Evolutionary conservation across 1,284 basidiomycete species (phyloP).

Genomic region (Coniferiporia weirii): DNA sequence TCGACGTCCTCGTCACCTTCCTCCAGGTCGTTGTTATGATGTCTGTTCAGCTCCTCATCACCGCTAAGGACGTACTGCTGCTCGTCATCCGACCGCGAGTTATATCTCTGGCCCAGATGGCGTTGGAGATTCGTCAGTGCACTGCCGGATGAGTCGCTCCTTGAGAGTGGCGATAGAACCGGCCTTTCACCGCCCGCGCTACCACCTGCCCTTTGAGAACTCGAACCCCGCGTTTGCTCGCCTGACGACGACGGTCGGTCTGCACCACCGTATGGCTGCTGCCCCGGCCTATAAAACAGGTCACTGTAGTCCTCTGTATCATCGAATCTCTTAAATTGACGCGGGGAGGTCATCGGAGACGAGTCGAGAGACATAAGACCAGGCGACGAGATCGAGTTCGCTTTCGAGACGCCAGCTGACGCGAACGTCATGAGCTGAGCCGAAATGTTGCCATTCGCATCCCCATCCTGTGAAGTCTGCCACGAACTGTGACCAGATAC

Average conservation of each 20-base stretch:
- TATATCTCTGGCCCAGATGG: constrained; percentile 51
- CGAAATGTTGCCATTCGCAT: neutral
- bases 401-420: neutral
- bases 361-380: constrained; percentile 13
- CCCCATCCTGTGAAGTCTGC: constrained; percentile 7
- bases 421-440: neutral
- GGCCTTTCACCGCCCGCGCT: constrained; percentile 16
- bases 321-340: constrained; percentile 16
- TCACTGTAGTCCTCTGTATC: constrained; percentile 18
- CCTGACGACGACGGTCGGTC: constrained; percentile 4
- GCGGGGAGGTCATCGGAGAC: constrained; percentile 18
- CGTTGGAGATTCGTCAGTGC: constrained; percentile 58
- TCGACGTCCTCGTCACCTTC: constrained; percentile 19
- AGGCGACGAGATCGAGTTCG: constrained; percentile 5
- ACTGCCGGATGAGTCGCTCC: constrained; percentile 33
- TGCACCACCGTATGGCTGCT: neutral
- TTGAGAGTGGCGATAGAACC: constrained; percentile 1
- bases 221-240: neutral
- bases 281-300: constrained; percentile 18
- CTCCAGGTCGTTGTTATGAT: constrained; percentile 23
- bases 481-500: constrained; percentile 7
- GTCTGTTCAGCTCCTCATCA: constrained; percentile 25
- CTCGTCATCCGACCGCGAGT: neutral
- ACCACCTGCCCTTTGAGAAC: constrained; percentile 10
- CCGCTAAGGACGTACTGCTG: constrained; percentile 35